These are phyloP conservation scores for Tylopilus cervinicoccineus DNA, from an alignment of 768 basidiomycete species.

Conservation along the genomic window DNA sequence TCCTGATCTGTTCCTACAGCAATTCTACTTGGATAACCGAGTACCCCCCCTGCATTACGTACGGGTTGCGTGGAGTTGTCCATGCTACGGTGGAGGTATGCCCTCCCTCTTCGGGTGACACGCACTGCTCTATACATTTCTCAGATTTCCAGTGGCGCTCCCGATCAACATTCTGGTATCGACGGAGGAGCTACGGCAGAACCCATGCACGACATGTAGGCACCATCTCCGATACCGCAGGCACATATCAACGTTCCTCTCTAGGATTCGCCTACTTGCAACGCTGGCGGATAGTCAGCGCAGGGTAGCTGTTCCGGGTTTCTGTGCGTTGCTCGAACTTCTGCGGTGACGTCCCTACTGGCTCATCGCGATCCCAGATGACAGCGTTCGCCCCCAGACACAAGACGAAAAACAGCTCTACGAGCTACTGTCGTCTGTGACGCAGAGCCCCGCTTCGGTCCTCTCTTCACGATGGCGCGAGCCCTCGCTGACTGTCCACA, in stretches of 20 bases:
- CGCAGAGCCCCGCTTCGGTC: constrained; percentile 61
- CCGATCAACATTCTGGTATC: constrained; percentile 90
- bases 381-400: constrained; percentile 67
- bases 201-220: constrained; percentile 91
- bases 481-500: constrained; percentile 87
- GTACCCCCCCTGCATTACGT: constrained; percentile 88
- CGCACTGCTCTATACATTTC: neutral
- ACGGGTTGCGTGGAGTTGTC: constrained; percentile 91
- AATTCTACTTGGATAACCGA: constrained; percentile 98
- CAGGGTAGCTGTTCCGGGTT: constrained; percentile 68
- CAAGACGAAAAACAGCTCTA: constrained; percentile 67
- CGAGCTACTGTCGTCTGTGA: constrained; percentile 62
- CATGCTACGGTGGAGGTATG: constrained; percentile 76
- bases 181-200: constrained; percentile 87
- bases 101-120: neutral
- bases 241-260: neutral
- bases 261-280: constrained; percentile 74
- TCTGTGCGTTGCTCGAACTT: constrained; percentile 56
- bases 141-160: constrained; percentile 65
- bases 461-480: constrained; percentile 83
- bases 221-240: neutral
- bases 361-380: constrained; percentile 44
- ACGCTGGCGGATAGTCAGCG: constrained; percentile 58
- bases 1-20: constrained; percentile 34
- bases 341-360: neutral